These are phyloP conservation scores for Wallacemonas sp. DNA, from an alignment of 208 protist genomes.

Conservation along the genomic window DNA sequence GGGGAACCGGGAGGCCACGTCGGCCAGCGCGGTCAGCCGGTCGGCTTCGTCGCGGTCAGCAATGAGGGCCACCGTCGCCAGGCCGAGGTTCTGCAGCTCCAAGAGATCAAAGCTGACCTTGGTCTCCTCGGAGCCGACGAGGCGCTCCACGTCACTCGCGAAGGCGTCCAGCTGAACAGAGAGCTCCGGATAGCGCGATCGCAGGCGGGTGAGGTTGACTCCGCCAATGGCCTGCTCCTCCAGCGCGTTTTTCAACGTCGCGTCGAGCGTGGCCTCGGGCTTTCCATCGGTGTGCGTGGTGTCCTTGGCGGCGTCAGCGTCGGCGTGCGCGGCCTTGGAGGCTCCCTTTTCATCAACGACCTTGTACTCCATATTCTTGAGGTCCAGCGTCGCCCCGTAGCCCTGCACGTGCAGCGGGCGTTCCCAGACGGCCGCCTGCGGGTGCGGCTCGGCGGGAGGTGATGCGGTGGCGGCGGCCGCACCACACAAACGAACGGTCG, in stretches of 20 bases:
- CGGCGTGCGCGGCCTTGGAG: no score
- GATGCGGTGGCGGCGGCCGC: background rate
- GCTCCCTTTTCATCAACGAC: constrained; percentile 91
- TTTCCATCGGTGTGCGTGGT: no score
- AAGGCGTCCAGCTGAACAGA: constrained; percentile 40
- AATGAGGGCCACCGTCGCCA: constrained; percentile 57
- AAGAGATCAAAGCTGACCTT: constrained; percentile 72
- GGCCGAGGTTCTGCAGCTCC: constrained; percentile 69
- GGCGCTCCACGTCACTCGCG: constrained; percentile 31
- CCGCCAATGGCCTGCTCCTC: constrained; percentile 33
- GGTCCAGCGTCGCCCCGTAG: constrained; percentile 94
- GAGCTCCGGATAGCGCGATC: constrained; percentile 39
- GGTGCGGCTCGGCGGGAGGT: background rate
- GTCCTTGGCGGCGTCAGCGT: no score
- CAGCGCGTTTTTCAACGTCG: background rate
- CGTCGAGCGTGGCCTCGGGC: background rate
- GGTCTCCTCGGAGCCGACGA: constrained; percentile 31
- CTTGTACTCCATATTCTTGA: constrained; percentile 98
- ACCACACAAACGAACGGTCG: constrained; percentile 23
- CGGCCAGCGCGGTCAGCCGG: constrained; percentile 63
- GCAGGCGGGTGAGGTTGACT: constrained; percentile 38
- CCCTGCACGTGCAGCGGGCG: constrained; percentile 75
- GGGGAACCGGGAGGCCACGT: constrained; percentile 91
- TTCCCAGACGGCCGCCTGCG: constrained; percentile 31
- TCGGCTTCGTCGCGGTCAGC: constrained; percentile 37